These are phyloP conservation scores for Gossypium sturtianum DNA, from an alignment of 345 rosid species.

Conservation along the genomic window DNA sequence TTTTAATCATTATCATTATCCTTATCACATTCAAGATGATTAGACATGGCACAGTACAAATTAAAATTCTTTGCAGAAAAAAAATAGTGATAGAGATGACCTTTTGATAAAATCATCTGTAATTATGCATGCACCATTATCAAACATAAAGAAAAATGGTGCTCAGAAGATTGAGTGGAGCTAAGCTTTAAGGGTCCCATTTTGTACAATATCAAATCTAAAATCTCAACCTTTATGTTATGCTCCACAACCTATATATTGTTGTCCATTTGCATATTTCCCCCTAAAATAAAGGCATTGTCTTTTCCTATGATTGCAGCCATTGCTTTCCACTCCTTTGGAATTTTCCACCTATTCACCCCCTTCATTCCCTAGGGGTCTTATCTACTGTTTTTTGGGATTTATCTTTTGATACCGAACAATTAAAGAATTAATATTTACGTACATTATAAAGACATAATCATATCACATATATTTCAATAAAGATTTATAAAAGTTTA, in stretches of 20 bases:
- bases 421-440: too few species aligned
- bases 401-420: too few species aligned
- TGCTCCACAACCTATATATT: neutral
- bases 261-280: neutral
- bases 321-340: neutral
- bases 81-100: too few species aligned
- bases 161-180: neutral
- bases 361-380: neutral
- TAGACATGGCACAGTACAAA: too few species aligned
- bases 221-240: neutral
- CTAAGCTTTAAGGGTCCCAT: neutral
- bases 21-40: too few species aligned
- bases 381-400: neutral
- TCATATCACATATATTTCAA: too few species aligned
- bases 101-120: neutral
- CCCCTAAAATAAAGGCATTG: neutral
- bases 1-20: too few species aligned
- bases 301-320: neutral
- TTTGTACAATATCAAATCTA: neutral
- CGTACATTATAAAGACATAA: too few species aligned
- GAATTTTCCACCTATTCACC: neutral
- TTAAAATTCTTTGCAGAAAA: too few species aligned
- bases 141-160: neutral
- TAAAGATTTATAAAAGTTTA: too few species aligned
- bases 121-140: neutral